Percentiles rank a stretch among this genome's conserved stretches.
These are phyloP conservation scores for Eremothecium cymbalariae DNA, from an alignment of 1,139 yeast species.

Conservation along the genomic window DNA sequence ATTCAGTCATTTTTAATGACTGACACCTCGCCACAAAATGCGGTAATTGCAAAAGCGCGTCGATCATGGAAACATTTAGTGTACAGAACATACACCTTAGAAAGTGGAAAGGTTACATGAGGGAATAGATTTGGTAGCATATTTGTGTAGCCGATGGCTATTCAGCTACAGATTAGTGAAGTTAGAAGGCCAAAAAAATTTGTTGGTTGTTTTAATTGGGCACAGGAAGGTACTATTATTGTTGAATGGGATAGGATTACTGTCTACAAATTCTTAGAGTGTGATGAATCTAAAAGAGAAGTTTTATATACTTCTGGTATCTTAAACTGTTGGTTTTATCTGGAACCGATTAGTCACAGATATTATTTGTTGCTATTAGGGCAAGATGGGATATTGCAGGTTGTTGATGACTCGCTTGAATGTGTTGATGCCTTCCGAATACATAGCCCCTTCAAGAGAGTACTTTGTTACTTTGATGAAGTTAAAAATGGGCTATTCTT, in stretches of 20 bases:
- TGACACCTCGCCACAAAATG: too few relatives aligned
- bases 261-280: background rate
- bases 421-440: slow-evolving; percentile 14
- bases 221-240: slow-evolving; percentile 1
- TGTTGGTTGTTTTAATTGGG: slow-evolving; percentile 4
- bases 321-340: slow-evolving; percentile 10
- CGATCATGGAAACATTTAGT: too few relatives aligned
- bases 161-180: slow-evolving; percentile 7
- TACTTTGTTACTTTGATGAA: slow-evolving; percentile 15
- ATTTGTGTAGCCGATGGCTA: too few relatives aligned
- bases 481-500: slow-evolving; percentile 12
- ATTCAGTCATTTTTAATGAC: too few relatives aligned
- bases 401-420: slow-evolving; percentile 11
- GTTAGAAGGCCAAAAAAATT: slow-evolving; percentile 7
- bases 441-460: slow-evolving; percentile 1
- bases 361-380: slow-evolving; percentile 16
- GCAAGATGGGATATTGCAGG: slow-evolving; percentile 16
- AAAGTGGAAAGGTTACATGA: too few relatives aligned
- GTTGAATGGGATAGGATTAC: slow-evolving; percentile 7
- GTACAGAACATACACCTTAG: too few relatives aligned
- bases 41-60: too few relatives aligned
- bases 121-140: too few relatives aligned
- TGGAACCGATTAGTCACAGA: slow-evolving; percentile 11
- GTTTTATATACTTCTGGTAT: background rate
- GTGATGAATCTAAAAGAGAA: background rate